These are phyloP conservation scores for Onygenales sp. DNA, from an alignment of 2,329 filamentous ascomycete species.

Conservation along the genomic window DNA sequence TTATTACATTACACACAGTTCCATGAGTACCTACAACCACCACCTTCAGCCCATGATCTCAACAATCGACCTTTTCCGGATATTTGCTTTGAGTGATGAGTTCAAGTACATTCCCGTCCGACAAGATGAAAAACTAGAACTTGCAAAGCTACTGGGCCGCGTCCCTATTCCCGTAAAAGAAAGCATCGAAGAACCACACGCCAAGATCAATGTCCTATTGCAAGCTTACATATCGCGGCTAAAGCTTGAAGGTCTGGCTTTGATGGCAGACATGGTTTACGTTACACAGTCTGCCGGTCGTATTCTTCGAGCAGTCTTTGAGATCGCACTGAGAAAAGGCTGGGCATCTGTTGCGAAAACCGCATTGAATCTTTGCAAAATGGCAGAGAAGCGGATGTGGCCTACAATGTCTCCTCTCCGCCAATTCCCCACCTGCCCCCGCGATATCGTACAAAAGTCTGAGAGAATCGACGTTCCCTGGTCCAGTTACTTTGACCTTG, in stretches of 20 bases:
- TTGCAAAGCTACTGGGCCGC: constrained; percentile 78
- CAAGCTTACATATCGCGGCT: constrained; percentile 95
- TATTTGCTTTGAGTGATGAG: constrained; percentile 92
- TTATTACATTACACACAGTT: constrained; percentile 94
- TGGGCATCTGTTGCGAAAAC: constrained; percentile 91
- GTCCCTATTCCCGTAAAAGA: constrained; percentile 97
- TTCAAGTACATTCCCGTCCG: constrained; percentile 99
- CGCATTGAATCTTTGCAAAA: constrained; percentile 91
- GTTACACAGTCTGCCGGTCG: constrained; percentile 96
- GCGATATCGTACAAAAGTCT: constrained; percentile 81
- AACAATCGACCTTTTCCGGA: constrained; percentile 89
- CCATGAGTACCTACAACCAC: constrained; percentile 95
- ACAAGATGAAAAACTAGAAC: constrained; percentile 93
- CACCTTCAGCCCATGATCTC: constrained; percentile 89
- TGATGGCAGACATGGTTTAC: constrained; percentile 98
- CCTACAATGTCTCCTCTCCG: constrained; percentile 93
- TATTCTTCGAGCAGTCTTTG: constrained; percentile 90
- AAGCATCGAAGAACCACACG: constrained; percentile 89
- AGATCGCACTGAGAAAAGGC: constrained; percentile 94
- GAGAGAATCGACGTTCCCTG: constrained; percentile 93
- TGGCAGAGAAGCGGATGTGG: constrained; percentile 99
- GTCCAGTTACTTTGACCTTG: constrained; percentile 89
- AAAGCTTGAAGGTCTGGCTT: constrained; percentile 81
- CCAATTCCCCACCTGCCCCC: constrained; percentile 74
- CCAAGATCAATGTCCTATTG: constrained; percentile 94